phyloP scores from a whole-genome alignment of 495 filamentous ascomycete species.

The Polyplosphaeria fusca region DNA sequence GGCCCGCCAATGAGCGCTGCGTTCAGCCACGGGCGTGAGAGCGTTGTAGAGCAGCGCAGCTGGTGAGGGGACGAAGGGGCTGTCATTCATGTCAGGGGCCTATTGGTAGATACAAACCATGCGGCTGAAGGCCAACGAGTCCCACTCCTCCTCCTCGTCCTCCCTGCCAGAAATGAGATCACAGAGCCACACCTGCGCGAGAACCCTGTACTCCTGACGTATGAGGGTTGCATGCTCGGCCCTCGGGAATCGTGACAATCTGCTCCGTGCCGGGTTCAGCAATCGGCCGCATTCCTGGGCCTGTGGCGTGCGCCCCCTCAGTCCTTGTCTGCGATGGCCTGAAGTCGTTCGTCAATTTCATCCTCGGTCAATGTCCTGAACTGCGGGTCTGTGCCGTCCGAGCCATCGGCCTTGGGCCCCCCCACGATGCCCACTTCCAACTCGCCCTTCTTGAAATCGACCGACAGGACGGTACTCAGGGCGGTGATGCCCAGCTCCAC shows the following conservation, averaged over 20 bases:
- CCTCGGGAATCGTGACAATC: neutral
- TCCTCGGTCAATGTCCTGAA: slow-evolving; percentile 93
- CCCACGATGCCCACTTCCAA: slow-evolving; percentile 97
- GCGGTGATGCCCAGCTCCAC: slow-evolving; percentile 94
- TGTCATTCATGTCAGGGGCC: slow-evolving; percentile 28
- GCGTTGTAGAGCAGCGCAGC: slow-evolving; percentile 10
- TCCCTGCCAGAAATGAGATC: slow-evolving; percentile 16
- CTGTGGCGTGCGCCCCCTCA: slow-evolving; percentile 46
- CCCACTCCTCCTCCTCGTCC: neutral
- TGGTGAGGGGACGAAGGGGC: slow-evolving; percentile 24
- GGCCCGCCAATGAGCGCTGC: neutral
- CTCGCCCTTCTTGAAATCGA: slow-evolving; percentile 99
- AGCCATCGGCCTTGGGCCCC: slow-evolving; percentile 71
- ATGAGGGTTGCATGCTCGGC: neutral
- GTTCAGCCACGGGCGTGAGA: neutral
- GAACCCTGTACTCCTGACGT: slow-evolving; percentile 3
- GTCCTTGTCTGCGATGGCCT: slow-evolving; percentile 97
- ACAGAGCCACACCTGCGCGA: slow-evolving; percentile 19
- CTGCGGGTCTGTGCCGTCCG: slow-evolving; percentile 68
- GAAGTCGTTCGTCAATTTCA: slow-evolving; percentile 96
- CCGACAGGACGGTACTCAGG: slow-evolving; percentile 90
- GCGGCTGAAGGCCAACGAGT: slow-evolving; percentile 28
- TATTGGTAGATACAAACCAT: slow-evolving; percentile 34
- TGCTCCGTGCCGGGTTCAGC: slow-evolving; percentile 2
- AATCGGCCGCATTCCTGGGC: slow-evolving; percentile 5